These are phyloP conservation scores for Polyporus tsugae DNA, from an alignment of 1,284 basidiomycete genomes.

Conservation along the genomic window DNA sequence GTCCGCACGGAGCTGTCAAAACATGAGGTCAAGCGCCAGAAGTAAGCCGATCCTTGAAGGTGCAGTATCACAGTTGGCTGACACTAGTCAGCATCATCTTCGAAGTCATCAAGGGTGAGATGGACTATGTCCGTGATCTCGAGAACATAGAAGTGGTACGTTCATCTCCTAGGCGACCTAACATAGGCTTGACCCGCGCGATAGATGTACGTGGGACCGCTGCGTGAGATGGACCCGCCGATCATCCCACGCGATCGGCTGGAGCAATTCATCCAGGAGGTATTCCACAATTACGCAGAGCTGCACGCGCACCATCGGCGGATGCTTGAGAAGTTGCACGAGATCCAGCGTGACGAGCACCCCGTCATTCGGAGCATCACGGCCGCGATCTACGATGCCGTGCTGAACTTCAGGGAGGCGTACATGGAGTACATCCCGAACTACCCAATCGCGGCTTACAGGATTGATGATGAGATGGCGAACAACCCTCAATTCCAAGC, in stretches of 20 bases:
- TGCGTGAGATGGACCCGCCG: slow-evolving; percentile 78
- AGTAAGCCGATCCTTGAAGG: slow-evolving; percentile 59
- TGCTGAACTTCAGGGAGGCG: slow-evolving; percentile 91
- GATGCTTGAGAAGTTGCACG: slow-evolving; percentile 83
- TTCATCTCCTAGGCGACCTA: slow-evolving; percentile 15
- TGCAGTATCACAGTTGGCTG: not conserved
- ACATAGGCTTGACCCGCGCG: not conserved
- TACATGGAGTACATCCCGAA: slow-evolving; percentile 95
- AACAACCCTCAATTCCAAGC: slow-evolving; percentile 82
- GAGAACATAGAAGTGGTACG: slow-evolving; percentile 85
- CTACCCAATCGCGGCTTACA: slow-evolving; percentile 93
- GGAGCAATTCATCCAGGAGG: slow-evolving; percentile 84
- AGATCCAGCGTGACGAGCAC: slow-evolving; percentile 91
- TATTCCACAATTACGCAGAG: slow-evolving; percentile 93
- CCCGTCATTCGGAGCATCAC: slow-evolving; percentile 87
- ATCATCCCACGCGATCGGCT: slow-evolving; percentile 80
- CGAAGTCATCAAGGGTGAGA: slow-evolving; percentile 95
- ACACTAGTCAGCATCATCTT: slow-evolving; percentile 79
- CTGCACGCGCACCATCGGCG: slow-evolving; percentile 78
- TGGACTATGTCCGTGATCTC: slow-evolving; percentile 94
- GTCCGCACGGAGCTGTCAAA: slow-evolving; percentile 71
- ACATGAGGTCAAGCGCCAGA: slow-evolving; percentile 86
- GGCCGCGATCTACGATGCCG: slow-evolving; percentile 88
- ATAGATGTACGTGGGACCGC: slow-evolving; percentile 81
- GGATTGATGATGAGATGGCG: slow-evolving; percentile 88